These are phyloP conservation scores for Zygoascus ofunaensis DNA, from an alignment of 805 yeast species.

Conservation along the genomic window DNA sequence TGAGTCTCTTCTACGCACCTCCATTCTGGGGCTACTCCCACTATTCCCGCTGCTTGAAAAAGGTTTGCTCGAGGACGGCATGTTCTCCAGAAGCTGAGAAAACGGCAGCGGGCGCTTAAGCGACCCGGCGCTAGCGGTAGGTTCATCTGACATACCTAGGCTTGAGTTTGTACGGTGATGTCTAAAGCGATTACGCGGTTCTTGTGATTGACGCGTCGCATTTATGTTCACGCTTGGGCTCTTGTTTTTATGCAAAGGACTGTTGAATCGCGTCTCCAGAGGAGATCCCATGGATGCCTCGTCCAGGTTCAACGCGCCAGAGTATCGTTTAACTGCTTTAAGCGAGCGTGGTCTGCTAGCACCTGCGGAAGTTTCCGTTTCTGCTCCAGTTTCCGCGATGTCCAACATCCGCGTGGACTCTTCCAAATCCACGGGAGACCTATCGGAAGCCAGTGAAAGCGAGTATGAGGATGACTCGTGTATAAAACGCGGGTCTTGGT, in stretches of 20 bases:
- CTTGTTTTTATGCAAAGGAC: not conserved
- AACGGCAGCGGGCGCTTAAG: conserved; percentile 6
- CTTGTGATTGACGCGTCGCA: no score
- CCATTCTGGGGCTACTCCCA: not conserved
- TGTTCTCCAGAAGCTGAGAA: not conserved
- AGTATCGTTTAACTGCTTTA: conserved; percentile 28
- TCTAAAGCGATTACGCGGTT: not conserved
- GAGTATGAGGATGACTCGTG: no score
- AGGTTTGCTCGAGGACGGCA: conserved; percentile 18
- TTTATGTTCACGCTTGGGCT: not conserved
- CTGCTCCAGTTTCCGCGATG: not conserved
- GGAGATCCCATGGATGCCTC: conserved; percentile 23
- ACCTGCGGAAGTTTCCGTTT: not conserved
- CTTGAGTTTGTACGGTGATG: conserved; percentile 6
- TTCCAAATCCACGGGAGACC: not conserved
- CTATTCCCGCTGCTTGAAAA: not conserved
- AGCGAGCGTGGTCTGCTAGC: conserved; percentile 1
- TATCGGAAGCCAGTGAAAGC: no score
- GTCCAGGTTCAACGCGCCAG: conserved; percentile 34
- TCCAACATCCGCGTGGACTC: not conserved
- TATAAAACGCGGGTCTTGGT: not conserved
- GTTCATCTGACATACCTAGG: conserved; percentile 6
- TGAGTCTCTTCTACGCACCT: conserved; percentile 10
- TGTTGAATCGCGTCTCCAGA: not conserved
- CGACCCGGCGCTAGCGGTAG: conserved; percentile 15